Evolutionary conservation across 2,329 filamentous ascomycete species (phyloP), one percentile per base, ranked within the genome.

Genomic region (Penicillium sp.): DNA sequence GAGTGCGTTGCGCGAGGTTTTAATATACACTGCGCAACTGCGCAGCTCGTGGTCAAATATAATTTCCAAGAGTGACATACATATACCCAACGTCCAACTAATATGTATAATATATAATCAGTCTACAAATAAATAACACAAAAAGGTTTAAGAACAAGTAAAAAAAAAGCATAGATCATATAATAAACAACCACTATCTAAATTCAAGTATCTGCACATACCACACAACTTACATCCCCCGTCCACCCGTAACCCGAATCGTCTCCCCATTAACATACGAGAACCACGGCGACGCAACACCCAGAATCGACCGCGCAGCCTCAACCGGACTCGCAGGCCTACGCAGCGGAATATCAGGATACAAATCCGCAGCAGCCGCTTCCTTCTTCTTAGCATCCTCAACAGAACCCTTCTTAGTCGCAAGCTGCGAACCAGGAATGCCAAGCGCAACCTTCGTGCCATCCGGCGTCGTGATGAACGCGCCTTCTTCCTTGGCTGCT

Each of bases 181-280:
- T 34, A 30, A 41, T n/a, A 13, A 23, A 48, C 23, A 2, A 4
- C 2, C 29, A 10, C 32, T 30, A 30, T 11, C 30, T 32, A 34
- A 34, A 3, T 13, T 13, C 29, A 45, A 23, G 35, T 9, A 23
- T 23, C 23, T 23, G 5, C 23, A 16, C n/a, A 5, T 7, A 16
- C 38, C 2, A n/a, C 2, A 4, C 7, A 30, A 51, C 46, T 70
- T 80, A 85, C 71, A 84, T 85, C 65, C 81, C 82, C 61, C 83
- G 78, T 2, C 91, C 90, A 13, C 90, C 91, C 5, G 90, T 94
- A 48, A 94, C 90, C 77, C 86, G 89, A 62, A 96, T 88, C 0
- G 90, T 93, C 81, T 96, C 90, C 0, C 91, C 91, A 58, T 83
- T 87, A 4, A 96, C 90, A 76, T 96, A 96, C 38, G 86, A 86